phyloP scores from a whole-genome alignment of 352 stramenopile species.

The Pythium volutum region DNA sequence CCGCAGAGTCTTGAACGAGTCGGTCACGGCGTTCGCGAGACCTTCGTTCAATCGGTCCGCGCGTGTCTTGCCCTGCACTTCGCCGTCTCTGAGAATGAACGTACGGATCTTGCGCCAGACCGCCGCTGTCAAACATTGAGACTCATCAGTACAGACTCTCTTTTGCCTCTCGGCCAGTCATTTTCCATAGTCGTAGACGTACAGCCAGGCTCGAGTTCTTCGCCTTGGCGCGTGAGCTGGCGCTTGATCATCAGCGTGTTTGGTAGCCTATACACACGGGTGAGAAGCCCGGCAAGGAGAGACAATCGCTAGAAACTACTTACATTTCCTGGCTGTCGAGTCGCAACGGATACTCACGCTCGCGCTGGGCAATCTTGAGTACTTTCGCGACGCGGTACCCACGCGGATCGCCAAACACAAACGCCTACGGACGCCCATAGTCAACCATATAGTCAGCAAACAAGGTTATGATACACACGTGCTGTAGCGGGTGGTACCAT shows the following conservation, averaged over 20 bases:
- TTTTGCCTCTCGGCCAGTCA: background rate
- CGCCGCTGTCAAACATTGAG: conserved; percentile 30
- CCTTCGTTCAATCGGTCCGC: conserved; percentile 56
- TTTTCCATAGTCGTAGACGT: background rate
- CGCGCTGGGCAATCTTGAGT: conserved; percentile 37
- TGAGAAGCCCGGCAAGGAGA: no score
- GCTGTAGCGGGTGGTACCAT: no score
- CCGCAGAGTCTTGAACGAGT: conserved; percentile 13
- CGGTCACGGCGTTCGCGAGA: conserved; percentile 37
- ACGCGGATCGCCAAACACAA: conserved; percentile 62
- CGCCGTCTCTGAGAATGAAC: conserved; percentile 56
- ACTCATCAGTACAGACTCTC: background rate
- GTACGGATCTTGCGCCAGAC: conserved; percentile 79
- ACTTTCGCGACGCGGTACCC: conserved; percentile 66
- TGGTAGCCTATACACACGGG: conserved; percentile 37
- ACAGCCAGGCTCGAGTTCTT: conserved; percentile 47
- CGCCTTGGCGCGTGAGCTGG: conserved; percentile 49
- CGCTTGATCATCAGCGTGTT: conserved; percentile 70
- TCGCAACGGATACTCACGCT: conserved; percentile 55
- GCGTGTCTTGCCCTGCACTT: conserved; percentile 54
- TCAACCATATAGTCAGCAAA: no score
- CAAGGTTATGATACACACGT: no score
- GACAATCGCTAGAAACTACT: no score
- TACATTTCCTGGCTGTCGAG: conserved; percentile 75
- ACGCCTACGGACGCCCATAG: conserved; percentile 40